phyloP scores from a whole-genome alignment of 1,139 yeast genomes.

The Taphrina populina region DNA sequence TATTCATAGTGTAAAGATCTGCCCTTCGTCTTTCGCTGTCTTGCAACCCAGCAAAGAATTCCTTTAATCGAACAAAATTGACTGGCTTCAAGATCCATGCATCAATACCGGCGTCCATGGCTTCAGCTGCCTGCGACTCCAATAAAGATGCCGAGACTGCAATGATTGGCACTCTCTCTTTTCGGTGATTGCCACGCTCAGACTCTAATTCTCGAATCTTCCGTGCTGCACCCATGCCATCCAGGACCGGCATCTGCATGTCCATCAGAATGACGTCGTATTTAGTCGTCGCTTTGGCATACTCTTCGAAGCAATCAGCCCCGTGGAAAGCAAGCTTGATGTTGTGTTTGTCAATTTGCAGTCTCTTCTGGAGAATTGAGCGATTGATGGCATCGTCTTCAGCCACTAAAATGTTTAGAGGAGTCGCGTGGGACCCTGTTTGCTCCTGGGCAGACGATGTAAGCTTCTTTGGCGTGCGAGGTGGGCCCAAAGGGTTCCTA shows the following conservation, averaged over 20 bases:
- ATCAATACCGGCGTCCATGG: conserved; percentile 22
- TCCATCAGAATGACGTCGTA: conserved; percentile 83
- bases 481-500: not conserved
- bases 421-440: not conserved
- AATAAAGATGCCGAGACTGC: conserved; percentile 32
- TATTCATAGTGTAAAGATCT: conserved; percentile 13
- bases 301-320: conserved; percentile 23
- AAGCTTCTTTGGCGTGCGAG: not conserved
- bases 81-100: conserved; percentile 34
- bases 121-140: conserved; percentile 23
- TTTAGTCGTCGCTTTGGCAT: conserved; percentile 3
- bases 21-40: conserved; percentile 5
- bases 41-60: conserved; percentile 20
- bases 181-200: conserved; percentile 11
- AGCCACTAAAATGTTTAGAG: conserved; percentile 23
- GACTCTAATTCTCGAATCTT: conserved; percentile 26
- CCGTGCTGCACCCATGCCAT: conserved; percentile 52
- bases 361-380: conserved; percentile 28
- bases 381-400: conserved; percentile 33
- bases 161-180: conserved; percentile 23
- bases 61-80: conserved; percentile 11
- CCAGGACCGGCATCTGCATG: conserved; percentile 93
- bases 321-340: conserved; percentile 22
- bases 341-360: conserved; percentile 22
- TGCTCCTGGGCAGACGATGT: not conserved